These are phyloP conservation scores for Saccharomyces paradoxus DNA, from an alignment of 805 yeast species.

Conservation along the genomic window DNA sequence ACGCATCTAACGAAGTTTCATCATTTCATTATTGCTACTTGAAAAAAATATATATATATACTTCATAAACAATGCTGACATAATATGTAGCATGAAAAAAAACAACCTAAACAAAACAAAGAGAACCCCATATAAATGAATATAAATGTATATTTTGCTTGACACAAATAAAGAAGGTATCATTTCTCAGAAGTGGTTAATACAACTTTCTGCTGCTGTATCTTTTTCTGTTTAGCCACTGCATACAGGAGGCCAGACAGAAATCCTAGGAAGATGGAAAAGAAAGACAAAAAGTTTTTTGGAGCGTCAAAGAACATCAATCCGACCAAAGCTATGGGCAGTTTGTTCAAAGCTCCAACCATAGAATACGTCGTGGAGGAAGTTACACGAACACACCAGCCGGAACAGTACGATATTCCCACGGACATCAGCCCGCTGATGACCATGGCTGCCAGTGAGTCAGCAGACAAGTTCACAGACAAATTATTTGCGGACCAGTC, in stretches of 20 bases:
- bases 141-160: neutral
- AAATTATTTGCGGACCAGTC: constrained; percentile 88
- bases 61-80: neutral
- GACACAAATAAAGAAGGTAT: neutral
- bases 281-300: constrained; percentile 81
- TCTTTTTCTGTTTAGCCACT: constrained; percentile 88
- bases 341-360: constrained; percentile 98
- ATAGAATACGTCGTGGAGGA: constrained; percentile 97
- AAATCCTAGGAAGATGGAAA: constrained; percentile 90
- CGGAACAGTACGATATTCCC: constrained; percentile 96
- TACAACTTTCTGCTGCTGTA: constrained; percentile 14
- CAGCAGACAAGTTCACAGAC: constrained; percentile 63
- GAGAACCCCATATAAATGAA: neutral
- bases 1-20: neutral
- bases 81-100: neutral
- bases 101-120: neutral
- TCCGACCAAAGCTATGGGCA: constrained; percentile 95
- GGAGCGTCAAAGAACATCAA: constrained; percentile 91
- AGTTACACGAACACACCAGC: constrained; percentile 99
- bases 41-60: neutral
- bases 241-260: constrained; percentile 93
- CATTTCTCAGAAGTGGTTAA: neutral
- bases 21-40: neutral
- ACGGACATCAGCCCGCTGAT: constrained; percentile 91
- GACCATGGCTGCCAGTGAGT: constrained; percentile 69